Conservation (phyloP, 148 eudicot genomes). For the Rhododendron ferrugineum region DNA sequence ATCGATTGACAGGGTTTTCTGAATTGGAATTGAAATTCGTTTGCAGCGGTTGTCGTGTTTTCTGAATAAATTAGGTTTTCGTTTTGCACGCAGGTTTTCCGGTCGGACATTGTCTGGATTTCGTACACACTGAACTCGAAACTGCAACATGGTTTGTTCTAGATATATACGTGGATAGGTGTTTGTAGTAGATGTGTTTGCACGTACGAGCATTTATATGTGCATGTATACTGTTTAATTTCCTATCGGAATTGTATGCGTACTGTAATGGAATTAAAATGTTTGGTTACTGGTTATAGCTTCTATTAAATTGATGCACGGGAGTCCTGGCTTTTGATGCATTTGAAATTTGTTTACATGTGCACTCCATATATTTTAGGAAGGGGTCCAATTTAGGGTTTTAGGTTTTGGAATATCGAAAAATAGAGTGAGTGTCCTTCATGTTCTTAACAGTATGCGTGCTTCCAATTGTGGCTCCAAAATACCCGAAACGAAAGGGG, state of each 20-base stretch:
- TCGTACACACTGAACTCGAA: neutral
- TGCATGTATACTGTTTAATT: neutral
- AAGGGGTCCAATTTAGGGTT: neutral
- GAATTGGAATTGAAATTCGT: neutral
- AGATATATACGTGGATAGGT: neutral
- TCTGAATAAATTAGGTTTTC: neutral
- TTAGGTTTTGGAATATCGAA: neutral
- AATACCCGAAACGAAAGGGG: neutral
- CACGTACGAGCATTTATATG: neutral
- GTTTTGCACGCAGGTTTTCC: constrained; percentile 4
- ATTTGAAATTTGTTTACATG: neutral
- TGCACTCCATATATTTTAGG: neutral
- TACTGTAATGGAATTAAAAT: neutral
- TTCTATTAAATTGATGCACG: neutral
- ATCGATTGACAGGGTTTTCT: neutral
- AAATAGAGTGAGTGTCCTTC: neutral
- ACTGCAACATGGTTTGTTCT: constrained; percentile 12
- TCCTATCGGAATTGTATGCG: neutral
- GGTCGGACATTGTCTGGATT: neutral
- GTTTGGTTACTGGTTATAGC: neutral
- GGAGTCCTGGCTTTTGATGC: neutral
- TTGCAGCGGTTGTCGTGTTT: neutral
- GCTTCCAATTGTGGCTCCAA: neutral
- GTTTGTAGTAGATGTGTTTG: neutral
- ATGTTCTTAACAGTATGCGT: neutral